Percentiles rank a stretch among this genome's conserved stretches.
phyloP scores from a whole-genome alignment of 148 eudicot species.

The Pharnaceum exiguum region DNA sequence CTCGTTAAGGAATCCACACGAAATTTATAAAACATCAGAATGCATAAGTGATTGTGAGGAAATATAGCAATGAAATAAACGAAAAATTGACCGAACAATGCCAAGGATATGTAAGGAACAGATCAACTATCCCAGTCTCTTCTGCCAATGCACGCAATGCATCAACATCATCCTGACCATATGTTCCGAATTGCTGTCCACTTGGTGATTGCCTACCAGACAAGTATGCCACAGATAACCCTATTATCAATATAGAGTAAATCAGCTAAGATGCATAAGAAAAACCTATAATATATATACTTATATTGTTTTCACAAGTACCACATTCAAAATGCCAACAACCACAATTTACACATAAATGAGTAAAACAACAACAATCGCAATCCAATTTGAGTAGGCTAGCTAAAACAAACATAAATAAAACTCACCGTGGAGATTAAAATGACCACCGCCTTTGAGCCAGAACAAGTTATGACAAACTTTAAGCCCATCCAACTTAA shows the following conservation, averaged over 20 bases:
- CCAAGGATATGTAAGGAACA: conserved; percentile 95
- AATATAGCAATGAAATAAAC: neutral
- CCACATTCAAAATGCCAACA: too few relatives aligned
- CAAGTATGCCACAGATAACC: conserved; percentile 88
- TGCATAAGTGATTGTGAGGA: neutral
- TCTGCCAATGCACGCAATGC: conserved; percentile 87
- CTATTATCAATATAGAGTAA: conserved; percentile 46
- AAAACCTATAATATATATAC: too few relatives aligned
- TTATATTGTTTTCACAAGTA: too few relatives aligned
- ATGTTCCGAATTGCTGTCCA: conserved; percentile 74
- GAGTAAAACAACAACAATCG: too few relatives aligned
- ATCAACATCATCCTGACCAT: conserved; percentile 90
- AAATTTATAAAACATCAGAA: conserved; percentile 1
- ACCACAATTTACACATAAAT: too few relatives aligned
- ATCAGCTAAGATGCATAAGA: conserved; percentile 32
- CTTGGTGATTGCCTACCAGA: conserved; percentile 84
- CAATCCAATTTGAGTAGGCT: too few relatives aligned
- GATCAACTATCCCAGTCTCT: conserved; percentile 74
- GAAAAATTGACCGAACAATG: neutral
- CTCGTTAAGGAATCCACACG: conserved; percentile 42
- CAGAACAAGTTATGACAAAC: conserved; percentile 73
- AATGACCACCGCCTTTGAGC: conserved; percentile 90
- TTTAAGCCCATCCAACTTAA: conserved; percentile 82
- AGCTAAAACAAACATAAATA: too few relatives aligned
- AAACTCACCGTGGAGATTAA: conserved; percentile 48